Conservation (phyloP, 2,329 filamentous ascomycete genomes). For the Cylindrodendrum hubeiense region DNA sequence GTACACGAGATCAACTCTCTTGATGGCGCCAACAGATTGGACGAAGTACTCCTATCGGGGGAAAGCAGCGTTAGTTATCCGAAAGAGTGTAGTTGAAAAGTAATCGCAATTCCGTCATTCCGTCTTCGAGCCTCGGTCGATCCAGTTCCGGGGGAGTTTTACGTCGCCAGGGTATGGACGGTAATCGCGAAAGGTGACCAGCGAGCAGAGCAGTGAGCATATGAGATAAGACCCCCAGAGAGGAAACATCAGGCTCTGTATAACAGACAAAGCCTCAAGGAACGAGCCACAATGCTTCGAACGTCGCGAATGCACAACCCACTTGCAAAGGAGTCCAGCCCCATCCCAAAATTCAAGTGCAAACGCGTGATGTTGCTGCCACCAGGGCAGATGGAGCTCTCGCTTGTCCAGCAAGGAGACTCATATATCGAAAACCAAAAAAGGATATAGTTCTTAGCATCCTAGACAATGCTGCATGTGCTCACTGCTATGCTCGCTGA, state of each 20-base stretch:
- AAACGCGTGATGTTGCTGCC: constrained; percentile 1
- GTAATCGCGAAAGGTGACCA: constrained; percentile 33
- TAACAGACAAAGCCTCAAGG: constrained; percentile 19
- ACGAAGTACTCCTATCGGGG: constrained; percentile 93
- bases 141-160: constrained; percentile 45
- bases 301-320: constrained; percentile 25
- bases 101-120: constrained; percentile 42
- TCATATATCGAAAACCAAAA: constrained; percentile 16
- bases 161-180: constrained; percentile 36
- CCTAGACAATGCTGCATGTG: constrained; percentile 45
- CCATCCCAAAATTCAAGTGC: constrained; percentile 9
- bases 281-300: constrained; percentile 28
- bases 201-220: constrained; percentile 49
- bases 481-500: constrained; percentile 67
- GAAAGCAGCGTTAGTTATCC: constrained; percentile 75
- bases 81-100: constrained; percentile 43
- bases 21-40: constrained; percentile 89
- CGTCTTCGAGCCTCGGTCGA: constrained; percentile 48
- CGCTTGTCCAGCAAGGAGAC: constrained; percentile 10
- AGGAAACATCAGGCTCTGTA: constrained; percentile 11
- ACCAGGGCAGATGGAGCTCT: constrained; percentile 2
- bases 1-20: constrained; percentile 91
- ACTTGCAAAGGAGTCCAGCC: constrained; percentile 18
- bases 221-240: constrained; percentile 25
- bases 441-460: constrained; percentile 18